Evolutionary conservation across 2,329 filamentous ascomycete species (phyloP), one percentile per base, ranked within the genome.

Genomic region (Pseudocercospora ulei): DNA sequence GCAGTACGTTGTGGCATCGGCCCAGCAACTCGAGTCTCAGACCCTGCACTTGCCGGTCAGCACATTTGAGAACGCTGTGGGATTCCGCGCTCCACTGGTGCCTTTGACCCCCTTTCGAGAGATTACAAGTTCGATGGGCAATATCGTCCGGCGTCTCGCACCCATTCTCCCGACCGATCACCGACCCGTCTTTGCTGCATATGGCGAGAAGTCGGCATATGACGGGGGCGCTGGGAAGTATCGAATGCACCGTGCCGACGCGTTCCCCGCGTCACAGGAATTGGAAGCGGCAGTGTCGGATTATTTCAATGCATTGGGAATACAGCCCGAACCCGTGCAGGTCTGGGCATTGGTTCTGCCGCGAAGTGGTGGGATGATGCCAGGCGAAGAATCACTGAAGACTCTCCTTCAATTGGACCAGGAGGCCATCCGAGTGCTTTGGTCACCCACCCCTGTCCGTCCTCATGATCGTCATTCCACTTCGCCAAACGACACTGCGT

Each of bases 341-440:
- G 76, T 85, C 1, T 87, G 82, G 82, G 82, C 80, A n/a, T 60
- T 85, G 28, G 66, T 84, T 4, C 67, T 76, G 2, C 52, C 56
- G 18, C 30, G 6, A 22, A n/a, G n/a, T n/a, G 4, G 3, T 9
- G n/a, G 19, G 9, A 7, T 12, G 9, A 6, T 20, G 11, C 20
- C 17, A 23, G 14, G 7, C 9, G 11, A 7, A 19, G 11, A 5
- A 12, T 7, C 29, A 22, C n/a, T 33, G 17, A 13, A 18, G 18
- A 9, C 11, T 7, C 5, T 33, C 11, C 18, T n/a, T 11, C 11
- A 18, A 33, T n/a, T 33, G n/a, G 30, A 33, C 30, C 9, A 13
- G 17, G 18, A 33, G 8, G 30, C 8, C n/a, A 33, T 33, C 11
- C 30, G 30, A 11, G 11, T 9, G 19, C 18, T 33, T 5, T 33